Conservation (phyloP, 1,139 yeast species). For the Casaregolazyma suthepensis region DNA sequence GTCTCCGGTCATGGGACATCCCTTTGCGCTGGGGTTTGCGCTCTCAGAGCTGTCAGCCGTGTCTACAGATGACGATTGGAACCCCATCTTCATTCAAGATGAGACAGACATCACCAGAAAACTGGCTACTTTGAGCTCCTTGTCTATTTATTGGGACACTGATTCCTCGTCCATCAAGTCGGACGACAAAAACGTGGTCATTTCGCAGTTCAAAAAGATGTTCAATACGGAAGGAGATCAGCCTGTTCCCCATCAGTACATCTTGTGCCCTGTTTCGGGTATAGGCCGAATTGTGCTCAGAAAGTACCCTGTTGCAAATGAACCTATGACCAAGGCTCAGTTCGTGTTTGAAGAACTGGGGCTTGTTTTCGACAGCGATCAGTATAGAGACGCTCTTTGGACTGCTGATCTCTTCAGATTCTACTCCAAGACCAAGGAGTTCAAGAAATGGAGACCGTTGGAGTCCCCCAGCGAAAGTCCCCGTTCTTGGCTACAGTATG, state of each 20-base stretch:
- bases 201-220: constrained; percentile 13
- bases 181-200: constrained; percentile 20
- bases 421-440: constrained; percentile 69
- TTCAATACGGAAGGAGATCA: constrained; percentile 31
- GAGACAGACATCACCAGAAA: constrained; percentile 67
- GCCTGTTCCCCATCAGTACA: constrained; percentile 44
- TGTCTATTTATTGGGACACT: constrained; percentile 85
- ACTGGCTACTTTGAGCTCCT: constrained; percentile 63
- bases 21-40: constrained; percentile 79
- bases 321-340: constrained; percentile 74
- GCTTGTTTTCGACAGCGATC: constrained; percentile 73
- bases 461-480: constrained; percentile 61
- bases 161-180: constrained; percentile 40
- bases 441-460: constrained; percentile 64
- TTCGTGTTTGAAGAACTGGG: constrained; percentile 84
- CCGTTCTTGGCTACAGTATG: constrained; percentile 72
- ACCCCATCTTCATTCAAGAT: constrained; percentile 75
- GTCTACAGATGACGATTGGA: constrained; percentile 82
- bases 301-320: constrained; percentile 65
- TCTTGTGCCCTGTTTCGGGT: constrained; percentile 86
- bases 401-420: constrained; percentile 78
- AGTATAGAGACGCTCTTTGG: constrained; percentile 75
- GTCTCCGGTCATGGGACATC: constrained; percentile 41
- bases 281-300: constrained; percentile 75
- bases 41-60: constrained; percentile 85